Percentiles rank a stretch among this genome's conserved stretches.
phyloP scores from a whole-genome alignment of 2,329 filamentous ascomycete genomes.

The Cytospora mali region DNA sequence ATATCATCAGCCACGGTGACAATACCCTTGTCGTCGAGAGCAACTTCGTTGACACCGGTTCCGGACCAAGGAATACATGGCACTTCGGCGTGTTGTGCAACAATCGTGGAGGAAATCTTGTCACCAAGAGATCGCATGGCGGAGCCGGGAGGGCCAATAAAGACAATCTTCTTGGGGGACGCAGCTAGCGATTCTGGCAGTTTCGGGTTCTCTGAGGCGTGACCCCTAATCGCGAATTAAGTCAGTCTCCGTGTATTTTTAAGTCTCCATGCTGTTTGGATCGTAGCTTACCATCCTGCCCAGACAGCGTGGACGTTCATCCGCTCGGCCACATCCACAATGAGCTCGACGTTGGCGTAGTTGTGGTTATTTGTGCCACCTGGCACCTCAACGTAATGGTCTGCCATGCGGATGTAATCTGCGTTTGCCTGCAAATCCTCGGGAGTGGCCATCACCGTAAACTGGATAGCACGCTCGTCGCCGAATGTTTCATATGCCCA shows the following conservation, averaged over 20 bases:
- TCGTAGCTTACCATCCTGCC: constrained; percentile 98
- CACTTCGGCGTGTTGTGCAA: constrained; percentile 93
- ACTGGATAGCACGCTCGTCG: constrained; percentile 97
- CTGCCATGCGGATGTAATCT: constrained; percentile 99
- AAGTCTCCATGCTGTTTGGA: too few species aligned
- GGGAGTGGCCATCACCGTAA: constrained; percentile 99
- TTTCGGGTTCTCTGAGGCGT: constrained; percentile 98
- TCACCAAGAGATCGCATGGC: constrained; percentile 99
- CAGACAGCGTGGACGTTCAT: constrained; percentile 99
- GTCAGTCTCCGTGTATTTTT: constrained; percentile 18
- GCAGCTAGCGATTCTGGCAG: constrained; percentile 94
- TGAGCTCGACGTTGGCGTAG: constrained; percentile 98
- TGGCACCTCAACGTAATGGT: constrained; percentile 98
- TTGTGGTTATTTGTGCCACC: constrained; percentile 99
- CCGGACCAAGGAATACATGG: constrained; percentile 99
- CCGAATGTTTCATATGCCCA: constrained; percentile 99
- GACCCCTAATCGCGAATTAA: constrained; percentile 65
- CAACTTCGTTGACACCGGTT: constrained; percentile 82
- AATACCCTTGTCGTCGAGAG: constrained; percentile 78
- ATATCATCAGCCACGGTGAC: constrained; percentile 87
- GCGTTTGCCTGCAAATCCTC: constrained; percentile 97
- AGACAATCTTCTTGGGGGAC: constrained; percentile 97
- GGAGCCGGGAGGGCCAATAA: constrained; percentile 96
- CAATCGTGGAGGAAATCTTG: constrained; percentile 99
- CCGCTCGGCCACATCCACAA: constrained; percentile 96